Conservation (phyloP, 2,329 filamentous ascomycete species). For the Fulvia fulva region DNA sequence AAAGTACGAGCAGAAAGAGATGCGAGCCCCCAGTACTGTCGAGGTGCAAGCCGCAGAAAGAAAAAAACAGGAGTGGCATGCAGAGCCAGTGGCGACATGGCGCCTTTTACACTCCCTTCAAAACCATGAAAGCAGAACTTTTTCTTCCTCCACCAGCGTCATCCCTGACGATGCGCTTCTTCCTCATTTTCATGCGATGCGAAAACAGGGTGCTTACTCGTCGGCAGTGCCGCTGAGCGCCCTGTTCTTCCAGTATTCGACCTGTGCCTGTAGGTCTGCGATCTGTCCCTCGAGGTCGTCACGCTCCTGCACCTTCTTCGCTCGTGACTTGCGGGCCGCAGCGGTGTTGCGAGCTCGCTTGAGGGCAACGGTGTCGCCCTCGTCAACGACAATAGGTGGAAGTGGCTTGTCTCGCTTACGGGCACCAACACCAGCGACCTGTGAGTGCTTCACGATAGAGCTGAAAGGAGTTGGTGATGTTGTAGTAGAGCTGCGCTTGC, state of each 20-base stretch:
- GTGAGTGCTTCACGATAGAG: conserved; percentile 57
- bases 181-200: conserved; percentile 7
- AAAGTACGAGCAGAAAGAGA: neutral
- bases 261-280: conserved; percentile 42
- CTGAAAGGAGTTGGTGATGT: conserved; percentile 41
- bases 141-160: conserved; percentile 23
- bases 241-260: conserved; percentile 33
- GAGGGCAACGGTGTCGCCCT: conserved; percentile 69
- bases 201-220: conserved; percentile 8
- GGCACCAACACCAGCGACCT: conserved; percentile 63
- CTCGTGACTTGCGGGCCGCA: conserved; percentile 87
- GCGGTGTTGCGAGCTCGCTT: conserved; percentile 93
- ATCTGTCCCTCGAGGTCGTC: conserved; percentile 72
- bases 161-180: conserved; percentile 5
- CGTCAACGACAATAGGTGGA: conserved; percentile 73
- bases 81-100: conserved; percentile 15
- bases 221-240: conserved; percentile 12
- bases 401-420: conserved; percentile 78
- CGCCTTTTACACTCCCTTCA: conserved; percentile 18
- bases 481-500: conserved; percentile 36
- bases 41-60: conserved; percentile 12
- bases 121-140: conserved; percentile 9
- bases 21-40: neutral
- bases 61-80: conserved; percentile 13
- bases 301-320: conserved; percentile 75